Conservation (phyloP, 208 protist species). For the Wallacemonas collosoma region DNA sequence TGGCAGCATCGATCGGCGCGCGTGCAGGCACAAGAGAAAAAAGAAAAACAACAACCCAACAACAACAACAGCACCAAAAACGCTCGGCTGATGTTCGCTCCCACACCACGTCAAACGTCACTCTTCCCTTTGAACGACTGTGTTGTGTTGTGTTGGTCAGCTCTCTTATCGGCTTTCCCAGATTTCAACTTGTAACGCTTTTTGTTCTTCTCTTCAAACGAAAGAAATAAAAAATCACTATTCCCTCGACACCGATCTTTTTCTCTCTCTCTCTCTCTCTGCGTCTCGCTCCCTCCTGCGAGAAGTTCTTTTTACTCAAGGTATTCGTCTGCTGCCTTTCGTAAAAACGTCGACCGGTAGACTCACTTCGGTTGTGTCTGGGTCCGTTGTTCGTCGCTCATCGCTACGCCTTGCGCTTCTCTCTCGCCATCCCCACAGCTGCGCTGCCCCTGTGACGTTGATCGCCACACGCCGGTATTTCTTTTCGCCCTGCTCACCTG, state of each 20-base stretch:
- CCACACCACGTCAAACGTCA: too few relatives aligned
- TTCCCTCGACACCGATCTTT: neutral
- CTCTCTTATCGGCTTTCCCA: too few relatives aligned
- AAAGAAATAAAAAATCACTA: too few relatives aligned
- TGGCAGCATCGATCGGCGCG: too few relatives aligned
- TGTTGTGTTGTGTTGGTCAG: too few relatives aligned
- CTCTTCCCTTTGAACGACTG: too few relatives aligned
- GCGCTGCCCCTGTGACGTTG: neutral
- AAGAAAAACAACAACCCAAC: too few relatives aligned
- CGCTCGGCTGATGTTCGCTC: too few relatives aligned
- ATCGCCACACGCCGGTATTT: neutral
- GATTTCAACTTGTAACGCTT: too few relatives aligned
- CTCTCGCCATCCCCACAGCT: neutral
- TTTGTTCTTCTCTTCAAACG: too few relatives aligned
- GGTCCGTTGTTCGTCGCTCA: neutral
- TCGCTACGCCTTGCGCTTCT: neutral
- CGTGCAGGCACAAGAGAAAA: too few relatives aligned
- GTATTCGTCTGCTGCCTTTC: neutral
- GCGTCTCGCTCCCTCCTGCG: neutral
- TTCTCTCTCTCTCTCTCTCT: constrained; percentile 20
- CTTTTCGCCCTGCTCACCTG: neutral
- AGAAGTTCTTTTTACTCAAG: neutral
- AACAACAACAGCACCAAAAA: too few relatives aligned
- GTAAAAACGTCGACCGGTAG: neutral
- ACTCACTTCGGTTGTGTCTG: neutral